These are phyloP conservation scores for Pseudocercospora crystallina DNA, from an alignment of 2,329 filamentous ascomycete species.

Conservation along the genomic window DNA sequence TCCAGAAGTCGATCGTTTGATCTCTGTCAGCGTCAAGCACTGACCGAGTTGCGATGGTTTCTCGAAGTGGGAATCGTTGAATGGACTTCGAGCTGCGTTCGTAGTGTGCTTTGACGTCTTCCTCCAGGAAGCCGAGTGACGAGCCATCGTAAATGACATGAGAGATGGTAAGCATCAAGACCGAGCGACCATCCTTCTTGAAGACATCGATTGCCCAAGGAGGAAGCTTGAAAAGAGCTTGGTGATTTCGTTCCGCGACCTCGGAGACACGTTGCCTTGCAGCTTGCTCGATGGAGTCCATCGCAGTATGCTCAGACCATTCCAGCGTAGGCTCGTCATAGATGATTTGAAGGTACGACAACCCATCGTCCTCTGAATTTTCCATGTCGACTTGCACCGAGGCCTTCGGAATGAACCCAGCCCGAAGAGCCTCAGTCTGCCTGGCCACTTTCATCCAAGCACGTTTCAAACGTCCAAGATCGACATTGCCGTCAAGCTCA, in stretches of 20 bases:
- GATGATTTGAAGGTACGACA: constrained; percentile 14
- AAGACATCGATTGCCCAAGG: constrained; percentile 17
- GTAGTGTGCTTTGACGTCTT: constrained; percentile 9
- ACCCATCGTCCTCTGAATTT: neutral
- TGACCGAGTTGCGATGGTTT: constrained; percentile 9
- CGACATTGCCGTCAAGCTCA: constrained; percentile 6
- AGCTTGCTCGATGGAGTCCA: constrained; percentile 1
- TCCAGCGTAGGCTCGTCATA: constrained; percentile 13
- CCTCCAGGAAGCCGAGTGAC: constrained; percentile 5
- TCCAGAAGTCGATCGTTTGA: constrained; percentile 11
- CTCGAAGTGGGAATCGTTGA: constrained; percentile 5
- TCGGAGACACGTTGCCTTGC: constrained; percentile 5
- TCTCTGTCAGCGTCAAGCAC: constrained; percentile 13
- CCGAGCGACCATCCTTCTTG: neutral
- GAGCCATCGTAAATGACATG: constrained; percentile 18
- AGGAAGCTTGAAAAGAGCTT: constrained; percentile 13
- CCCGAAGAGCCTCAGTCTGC: constrained; percentile 14
- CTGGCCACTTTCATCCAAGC: constrained; percentile 14
- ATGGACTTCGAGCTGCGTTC: constrained; percentile 1
- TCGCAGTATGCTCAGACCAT: constrained; percentile 5
- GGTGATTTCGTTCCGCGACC: constrained; percentile 9
- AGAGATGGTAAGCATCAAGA: constrained; percentile 17
- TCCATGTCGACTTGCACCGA: neutral
- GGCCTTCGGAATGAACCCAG: constrained; percentile 16
- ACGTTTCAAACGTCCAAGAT: constrained; percentile 9